These are phyloP conservation scores for Hymenoscyphus infarciens DNA, from an alignment of 2,329 filamentous ascomycete species.

Conservation along the genomic window DNA sequence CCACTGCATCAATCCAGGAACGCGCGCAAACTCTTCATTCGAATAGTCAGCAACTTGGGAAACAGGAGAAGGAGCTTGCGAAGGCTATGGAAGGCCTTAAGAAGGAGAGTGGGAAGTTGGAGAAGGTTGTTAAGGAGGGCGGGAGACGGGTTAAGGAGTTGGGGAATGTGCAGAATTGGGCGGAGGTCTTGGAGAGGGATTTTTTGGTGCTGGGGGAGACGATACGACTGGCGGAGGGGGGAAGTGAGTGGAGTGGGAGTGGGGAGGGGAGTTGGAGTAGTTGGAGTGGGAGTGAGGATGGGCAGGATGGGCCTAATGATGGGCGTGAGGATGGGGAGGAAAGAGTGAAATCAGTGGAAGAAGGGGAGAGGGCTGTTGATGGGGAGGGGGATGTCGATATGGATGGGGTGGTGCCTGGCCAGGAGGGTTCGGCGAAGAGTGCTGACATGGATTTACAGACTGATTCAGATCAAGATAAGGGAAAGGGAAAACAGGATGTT, in stretches of 20 bases:
- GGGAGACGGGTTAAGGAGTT: constrained; percentile 69
- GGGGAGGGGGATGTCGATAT: constrained; percentile 17
- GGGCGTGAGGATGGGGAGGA: constrained; percentile 8
- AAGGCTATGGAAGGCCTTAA: constrained; percentile 57
- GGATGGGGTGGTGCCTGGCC: constrained; percentile 16
- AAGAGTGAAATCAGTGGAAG: constrained; percentile 3
- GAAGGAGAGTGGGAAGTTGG: constrained; percentile 62
- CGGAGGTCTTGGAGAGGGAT: constrained; percentile 71
- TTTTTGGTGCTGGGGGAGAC: constrained; percentile 64
- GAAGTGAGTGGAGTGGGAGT: constrained; percentile 26
- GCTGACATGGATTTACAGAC: background rate
- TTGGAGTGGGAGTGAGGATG: constrained; percentile 18
- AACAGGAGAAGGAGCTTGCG: constrained; percentile 64
- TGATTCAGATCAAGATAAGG: constrained; percentile 9
- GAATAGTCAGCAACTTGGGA: constrained; percentile 61
- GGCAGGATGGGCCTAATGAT: background rate
- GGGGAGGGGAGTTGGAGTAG: constrained; percentile 30
- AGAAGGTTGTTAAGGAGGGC: constrained; percentile 58
- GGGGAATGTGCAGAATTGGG: constrained; percentile 83
- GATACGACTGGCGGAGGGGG: constrained; percentile 49
- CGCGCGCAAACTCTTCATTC: constrained; percentile 67
- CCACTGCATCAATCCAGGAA: constrained; percentile 64
- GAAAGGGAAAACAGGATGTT: constrained; percentile 20
- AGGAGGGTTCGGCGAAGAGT: background rate
- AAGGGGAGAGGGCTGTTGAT: constrained; percentile 15